Evolutionary conservation across 352 stramenopile genomes (phyloP).

Genomic region (Phytophthora colocasiae): DNA sequence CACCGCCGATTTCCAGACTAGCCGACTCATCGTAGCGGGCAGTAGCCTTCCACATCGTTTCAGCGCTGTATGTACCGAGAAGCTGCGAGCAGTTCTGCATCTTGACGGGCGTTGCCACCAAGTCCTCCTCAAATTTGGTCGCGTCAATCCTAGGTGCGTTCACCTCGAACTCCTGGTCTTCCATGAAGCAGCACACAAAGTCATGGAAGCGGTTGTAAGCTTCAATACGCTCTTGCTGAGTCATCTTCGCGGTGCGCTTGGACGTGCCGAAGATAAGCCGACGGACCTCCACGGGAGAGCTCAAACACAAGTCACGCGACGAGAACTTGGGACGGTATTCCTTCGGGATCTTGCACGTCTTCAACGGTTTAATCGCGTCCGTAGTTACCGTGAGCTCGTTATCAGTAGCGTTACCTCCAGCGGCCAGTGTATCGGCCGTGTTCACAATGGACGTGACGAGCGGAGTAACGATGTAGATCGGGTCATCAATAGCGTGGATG

Average conservation of each 20-base stretch:
- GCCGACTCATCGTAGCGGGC: neutral
- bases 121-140: conserved; percentile 9
- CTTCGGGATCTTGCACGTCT: conserved; percentile 13
- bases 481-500: conserved; percentile 36
- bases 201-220: conserved; percentile 27
- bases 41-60: conserved; percentile 16
- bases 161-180: conserved; percentile 24
- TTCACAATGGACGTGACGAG: conserved; percentile 25
- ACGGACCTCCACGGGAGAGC: conserved; percentile 15
- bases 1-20: neutral
- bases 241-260: conserved; percentile 21
- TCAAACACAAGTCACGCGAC: conserved; percentile 19
- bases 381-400: neutral
- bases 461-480: conserved; percentile 22
- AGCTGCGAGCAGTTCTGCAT: conserved; percentile 27
- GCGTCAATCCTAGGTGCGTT: conserved; percentile 15
- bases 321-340: conserved; percentile 19
- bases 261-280: conserved; percentile 21
- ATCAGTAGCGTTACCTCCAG: conserved; percentile 1
- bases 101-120: conserved; percentile 20
- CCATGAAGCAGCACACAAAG: conserved; percentile 12
- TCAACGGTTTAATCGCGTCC: conserved; percentile 7
- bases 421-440: conserved; percentile 6
- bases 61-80: conserved; percentile 16
- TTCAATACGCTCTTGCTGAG: conserved; percentile 8